phyloP scores from a whole-genome alignment of 2,329 filamentous ascomycete species.

The Scleromitrula shiraiana region DNA sequence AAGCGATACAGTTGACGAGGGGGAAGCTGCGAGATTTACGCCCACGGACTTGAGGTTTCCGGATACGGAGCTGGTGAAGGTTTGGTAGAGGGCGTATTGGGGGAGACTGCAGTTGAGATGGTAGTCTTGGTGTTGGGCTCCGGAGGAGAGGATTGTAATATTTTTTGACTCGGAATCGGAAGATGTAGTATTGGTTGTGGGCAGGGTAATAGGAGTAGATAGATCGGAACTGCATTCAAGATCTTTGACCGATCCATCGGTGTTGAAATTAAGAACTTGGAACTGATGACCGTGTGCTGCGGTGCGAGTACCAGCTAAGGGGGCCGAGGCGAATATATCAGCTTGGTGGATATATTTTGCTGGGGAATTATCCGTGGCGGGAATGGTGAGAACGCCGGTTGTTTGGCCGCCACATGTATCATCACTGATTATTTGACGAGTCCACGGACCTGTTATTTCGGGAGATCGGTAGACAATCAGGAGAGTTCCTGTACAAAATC shows the following conservation, averaged over 20 bases:
- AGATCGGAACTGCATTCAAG: not conserved
- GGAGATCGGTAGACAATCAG: conserved; percentile 19
- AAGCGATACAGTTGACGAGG: conserved; percentile 12
- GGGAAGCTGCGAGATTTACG: conserved; percentile 17
- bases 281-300: conserved; percentile 4
- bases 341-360: conserved; percentile 19
- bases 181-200: not conserved
- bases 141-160: conserved; percentile 11
- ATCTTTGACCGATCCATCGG: conserved; percentile 1
- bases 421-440: conserved; percentile 18
- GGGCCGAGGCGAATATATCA: conserved; percentile 16
- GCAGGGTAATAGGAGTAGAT: conserved; percentile 1
- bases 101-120: conserved; percentile 17
- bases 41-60: conserved; percentile 14
- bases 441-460: conserved; percentile 17
- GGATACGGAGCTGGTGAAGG: conserved; percentile 14
- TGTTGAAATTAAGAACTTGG: conserved; percentile 3
- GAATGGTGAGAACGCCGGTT: conserved; percentile 17
- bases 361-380: conserved; percentile 1
- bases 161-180: not conserved
- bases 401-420: conserved; percentile 23
- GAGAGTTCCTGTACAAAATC: conserved; percentile 21
- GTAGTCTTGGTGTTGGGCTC: conserved; percentile 8
- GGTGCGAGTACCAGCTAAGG: conserved; percentile 12
- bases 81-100: conserved; percentile 18